These are phyloP conservation scores for Phlyctochytrium planicorne DNA, from an alignment of 192 early-diverging fungal genomes.

Conservation along the genomic window DNA sequence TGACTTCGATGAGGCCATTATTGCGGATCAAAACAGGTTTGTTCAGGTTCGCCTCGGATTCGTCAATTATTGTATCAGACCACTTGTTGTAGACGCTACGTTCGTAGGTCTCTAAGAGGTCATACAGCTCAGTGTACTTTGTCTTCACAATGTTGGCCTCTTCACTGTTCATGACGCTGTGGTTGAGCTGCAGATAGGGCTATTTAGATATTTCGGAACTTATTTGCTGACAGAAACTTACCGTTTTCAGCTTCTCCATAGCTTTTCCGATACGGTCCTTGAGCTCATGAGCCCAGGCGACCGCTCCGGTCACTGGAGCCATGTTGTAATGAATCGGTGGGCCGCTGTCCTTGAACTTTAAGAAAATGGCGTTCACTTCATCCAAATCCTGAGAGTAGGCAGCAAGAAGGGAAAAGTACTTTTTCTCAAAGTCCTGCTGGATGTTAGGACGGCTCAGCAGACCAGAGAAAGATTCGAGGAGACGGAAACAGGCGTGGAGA, in stretches of 20 bases:
- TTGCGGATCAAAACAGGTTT: conserved; percentile 52
- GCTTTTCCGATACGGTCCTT: conserved; percentile 59
- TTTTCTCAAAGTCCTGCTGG: conserved; percentile 58
- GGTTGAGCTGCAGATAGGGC: conserved; percentile 46
- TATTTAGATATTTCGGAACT: conserved; percentile 19
- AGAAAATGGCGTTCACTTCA: conserved; percentile 51
- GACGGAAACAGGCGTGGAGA: conserved; percentile 54
- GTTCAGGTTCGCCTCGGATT: conserved; percentile 59
- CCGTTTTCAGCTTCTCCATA: conserved; percentile 63
- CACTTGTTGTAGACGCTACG: conserved; percentile 47
- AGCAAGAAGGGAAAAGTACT: conserved; percentile 57
- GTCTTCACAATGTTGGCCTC: conserved; percentile 51
- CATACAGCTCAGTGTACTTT: conserved; percentile 52
- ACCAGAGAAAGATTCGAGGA: conserved; percentile 63
- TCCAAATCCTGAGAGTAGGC: conserved; percentile 59
- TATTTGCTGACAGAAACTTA: too few species aligned
- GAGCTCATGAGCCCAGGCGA: conserved; percentile 61
- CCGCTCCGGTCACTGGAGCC: conserved; percentile 64
- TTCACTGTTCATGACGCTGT: conserved; percentile 54
- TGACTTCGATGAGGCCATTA: conserved; percentile 50
- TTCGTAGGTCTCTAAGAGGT: conserved; percentile 55
- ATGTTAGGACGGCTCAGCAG: conserved; percentile 54
- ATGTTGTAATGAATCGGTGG: conserved; percentile 69
- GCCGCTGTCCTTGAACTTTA: conserved; percentile 47
- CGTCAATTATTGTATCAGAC: conserved; percentile 58